Evolutionary conservation across 768 basidiomycete species (phyloP), one percentile per base, ranked within the genome.

Genomic region (Lentinula detonsa): DNA sequence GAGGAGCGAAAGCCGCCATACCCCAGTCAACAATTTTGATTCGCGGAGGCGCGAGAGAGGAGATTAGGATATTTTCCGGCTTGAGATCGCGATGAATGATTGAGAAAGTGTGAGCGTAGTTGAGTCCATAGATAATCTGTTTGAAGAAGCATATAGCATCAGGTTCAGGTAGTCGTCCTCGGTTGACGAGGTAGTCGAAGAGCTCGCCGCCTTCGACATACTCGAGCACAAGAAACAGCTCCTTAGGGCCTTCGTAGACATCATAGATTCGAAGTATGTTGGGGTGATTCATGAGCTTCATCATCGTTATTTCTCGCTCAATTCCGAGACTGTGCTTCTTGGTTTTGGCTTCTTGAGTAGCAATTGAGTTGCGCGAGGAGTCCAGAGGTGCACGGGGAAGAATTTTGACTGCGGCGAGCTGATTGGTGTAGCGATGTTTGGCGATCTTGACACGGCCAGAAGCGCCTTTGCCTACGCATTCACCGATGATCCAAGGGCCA

Each of bases 21-120:
- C 96, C 96, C 86, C 96, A 98, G 74, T 98, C 96, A 23, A 94
- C 95, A 46, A 98, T 91, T 79, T 98, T 98, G 78, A 98, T 83
- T 68, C 93, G 80, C 40, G 88, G 88, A 34, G 89, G 89, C 40
- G 83, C 80, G 59, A 91, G 75, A 46, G 89, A 88, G 51, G 95
- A 90, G 58, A 98, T 90, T 42, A 99, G 80, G 56, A 98, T 90
- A 69, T 98, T 98, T 78, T 98, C 96, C 2, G 96, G 96, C 73
- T 98, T 98, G 67, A 99, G 85, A 73, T 99, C 96, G 28, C 96
- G 91, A 75, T 98, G 96, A 62, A 94, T 93, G 75, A 98, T 97
- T 65, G 95, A 95, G 79, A 97, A 97, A 0, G 91, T 87, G 72
- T 98, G 96, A 56, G 95, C 95, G 67, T 98, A 99, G 77, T 93